These are phyloP conservation scores for Picea mariana DNA, from an alignment of 83 land plant species.

Conservation along the genomic window DNA sequence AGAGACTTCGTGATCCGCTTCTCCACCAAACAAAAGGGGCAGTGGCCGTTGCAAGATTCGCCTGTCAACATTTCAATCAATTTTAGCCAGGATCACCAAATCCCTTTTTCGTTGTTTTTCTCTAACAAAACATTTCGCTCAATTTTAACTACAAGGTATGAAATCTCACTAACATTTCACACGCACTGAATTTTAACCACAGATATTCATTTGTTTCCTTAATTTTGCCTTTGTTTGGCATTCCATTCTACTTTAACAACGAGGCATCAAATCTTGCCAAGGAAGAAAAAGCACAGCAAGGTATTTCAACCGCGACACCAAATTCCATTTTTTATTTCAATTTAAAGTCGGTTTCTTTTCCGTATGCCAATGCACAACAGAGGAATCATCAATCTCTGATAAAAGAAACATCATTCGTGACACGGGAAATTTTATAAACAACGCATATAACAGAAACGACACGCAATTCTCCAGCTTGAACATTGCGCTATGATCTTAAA, in stretches of 20 bases:
- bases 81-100: background rate
- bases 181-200: background rate
- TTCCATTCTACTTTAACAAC: too few relatives aligned
- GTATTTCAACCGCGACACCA: too few relatives aligned
- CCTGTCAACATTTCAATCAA: slow-evolving; percentile 13
- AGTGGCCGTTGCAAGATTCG: slow-evolving; percentile 23
- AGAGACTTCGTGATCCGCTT: slow-evolving; percentile 64
- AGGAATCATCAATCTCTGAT: too few relatives aligned
- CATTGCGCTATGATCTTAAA: background rate
- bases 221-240: too few relatives aligned
- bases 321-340: too few relatives aligned
- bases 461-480: background rate
- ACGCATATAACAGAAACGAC: too few relatives aligned
- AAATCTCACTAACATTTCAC: background rate
- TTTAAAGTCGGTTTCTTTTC: too few relatives aligned
- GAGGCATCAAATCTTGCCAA: too few relatives aligned
- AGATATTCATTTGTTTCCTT: background rate
- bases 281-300: too few relatives aligned
- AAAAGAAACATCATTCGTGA: too few relatives aligned
- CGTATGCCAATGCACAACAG: too few relatives aligned
- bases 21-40: slow-evolving; percentile 92
- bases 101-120: background rate
- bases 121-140: background rate
- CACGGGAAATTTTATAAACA: too few relatives aligned
- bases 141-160: background rate